Base-by-base conservation (phyloP, 2,329 filamentous ascomycete species). In the Colletotrichum sp. region DNA sequence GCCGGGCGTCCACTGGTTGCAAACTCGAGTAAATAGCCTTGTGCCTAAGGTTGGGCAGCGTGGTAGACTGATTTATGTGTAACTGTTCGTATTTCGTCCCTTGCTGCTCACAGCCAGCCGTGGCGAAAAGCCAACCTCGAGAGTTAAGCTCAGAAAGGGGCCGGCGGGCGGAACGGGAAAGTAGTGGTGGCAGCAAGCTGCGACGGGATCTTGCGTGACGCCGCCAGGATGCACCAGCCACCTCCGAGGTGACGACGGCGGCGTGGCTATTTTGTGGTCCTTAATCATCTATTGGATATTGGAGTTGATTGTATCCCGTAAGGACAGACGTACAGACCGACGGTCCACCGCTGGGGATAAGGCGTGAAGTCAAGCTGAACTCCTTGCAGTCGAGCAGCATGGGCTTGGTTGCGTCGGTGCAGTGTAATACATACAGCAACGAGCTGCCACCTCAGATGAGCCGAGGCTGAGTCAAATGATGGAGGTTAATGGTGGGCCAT, bases 381-480 rank as follows among this genome's bases (percentile, higher is more conserved):
- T 69, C 11, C 15, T 22, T n/a, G 30, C 12, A 19, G 71, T 13
- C 25, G 6, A 30, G 16, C 29, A 34, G 69, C 25, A 27, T 15
- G 11, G 25, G 49, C 52, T 27, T 36, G 36, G 15, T 62, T 62
- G 61, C 62, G 27, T 55, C 36, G 69, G 22, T 32, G 63, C 39
- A 39, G 39, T 15, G 59, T 63, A n/a, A 25, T 39, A 8, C 34
- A 13, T 39, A 8, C 34, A n/a, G 36, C 29, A 49, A 64, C 62
- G 9, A 65, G 30, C 44, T 27, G 55, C 22, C 22, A 15, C 59
- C 25, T 67, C 6, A 11, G 39, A 49, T 36, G 69, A 55, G 55
- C 57, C 34, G 73, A 75, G 73, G 73, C 73, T 57, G 69, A 75
- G 68, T 44, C 69, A 29, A 64, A 39, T 59, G 22, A 72, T 57